phyloP scores from a whole-genome alignment of 371 early-diverging fungal species.

The Mucor racemosus region DNA sequence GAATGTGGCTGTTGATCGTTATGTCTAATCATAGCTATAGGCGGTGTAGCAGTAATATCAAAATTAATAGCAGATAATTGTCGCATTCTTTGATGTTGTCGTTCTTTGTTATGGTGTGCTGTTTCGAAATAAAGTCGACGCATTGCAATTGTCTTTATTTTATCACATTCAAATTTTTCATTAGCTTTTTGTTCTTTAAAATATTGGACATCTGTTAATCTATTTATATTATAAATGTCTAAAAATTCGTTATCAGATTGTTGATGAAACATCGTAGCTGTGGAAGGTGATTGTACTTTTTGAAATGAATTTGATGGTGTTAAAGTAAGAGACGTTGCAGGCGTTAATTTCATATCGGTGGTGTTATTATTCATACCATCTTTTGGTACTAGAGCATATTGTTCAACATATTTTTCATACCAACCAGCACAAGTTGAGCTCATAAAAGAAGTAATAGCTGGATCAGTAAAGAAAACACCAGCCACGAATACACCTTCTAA shows the following conservation, averaged over 20 bases:
- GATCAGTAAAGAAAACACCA: slow-evolving; percentile 38
- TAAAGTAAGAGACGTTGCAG: neutral
- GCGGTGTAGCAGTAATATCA: neutral
- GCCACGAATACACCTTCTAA: slow-evolving; percentile 25
- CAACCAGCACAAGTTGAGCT: neutral
- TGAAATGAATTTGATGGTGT: neutral
- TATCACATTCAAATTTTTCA: neutral
- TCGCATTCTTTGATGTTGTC: neutral
- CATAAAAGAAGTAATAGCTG: slow-evolving; percentile 15
- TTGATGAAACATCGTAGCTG: neutral
- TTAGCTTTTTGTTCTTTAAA: no score
- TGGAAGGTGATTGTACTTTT: neutral
- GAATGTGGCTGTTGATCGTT: neutral
- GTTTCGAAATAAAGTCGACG: neutral
- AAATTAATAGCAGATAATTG: neutral
- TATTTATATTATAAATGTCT: no score
- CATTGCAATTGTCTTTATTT: neutral
- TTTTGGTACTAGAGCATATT: neutral
- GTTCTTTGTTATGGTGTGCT: neutral
- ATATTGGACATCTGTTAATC: no score
- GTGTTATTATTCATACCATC: no score
- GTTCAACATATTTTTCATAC: neutral
- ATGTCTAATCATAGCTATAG: neutral
- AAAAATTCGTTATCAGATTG: no score
- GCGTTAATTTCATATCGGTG: neutral